Base-by-base conservation (phyloP, 2,329 filamentous ascomycete genomes). In the Pezicula radicicola region DNA sequence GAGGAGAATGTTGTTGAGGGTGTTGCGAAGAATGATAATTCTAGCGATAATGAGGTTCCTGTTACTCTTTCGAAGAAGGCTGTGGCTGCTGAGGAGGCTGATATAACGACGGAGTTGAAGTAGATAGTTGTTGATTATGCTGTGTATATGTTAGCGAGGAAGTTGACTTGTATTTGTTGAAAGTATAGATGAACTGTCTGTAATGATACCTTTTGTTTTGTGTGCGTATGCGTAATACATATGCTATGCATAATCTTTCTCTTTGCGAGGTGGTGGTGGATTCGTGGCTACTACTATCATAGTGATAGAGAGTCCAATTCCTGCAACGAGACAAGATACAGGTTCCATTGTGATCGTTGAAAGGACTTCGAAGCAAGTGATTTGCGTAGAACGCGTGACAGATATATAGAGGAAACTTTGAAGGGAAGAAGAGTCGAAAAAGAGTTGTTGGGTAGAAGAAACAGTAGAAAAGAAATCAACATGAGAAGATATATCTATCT, bases 1-100 rank as follows among this genome's bases (percentile, higher is more conserved):
- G 58, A 59, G 15, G 57, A 58, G 13, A 46, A 18, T 28, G 51
- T 63, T 25, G 58, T 60, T 12, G 54, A 63, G 39, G 59, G 60
- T 16, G 28, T 62, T 5, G 62, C 48, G 19, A 35, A 36, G 13
- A 42, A 61, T 42, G 50, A 52, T 16, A 42, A 45, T 28, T 57
- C 52, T 28, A 56, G 56, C 16, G 57, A 57, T 21, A 58, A 53
- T 48, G 56, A 59, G n/a, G 45, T 33, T 9, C 49, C 43, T 0
- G 15, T 1, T 25, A 7, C 50, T 55, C 28, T 28, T 6, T 28
- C 19, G 30, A 63, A 60, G 49, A 60, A 60, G 33, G 46, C 37
- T 12, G 58, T 55, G 35, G 18, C 55, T 7, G 55, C 49, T 65
- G 49, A 55, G 37, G 40, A 36, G 13, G 30, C 33, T 10, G 27